phyloP scores from a whole-genome alignment of 208 protist genomes.

The Leishmania guyanensis region DNA sequence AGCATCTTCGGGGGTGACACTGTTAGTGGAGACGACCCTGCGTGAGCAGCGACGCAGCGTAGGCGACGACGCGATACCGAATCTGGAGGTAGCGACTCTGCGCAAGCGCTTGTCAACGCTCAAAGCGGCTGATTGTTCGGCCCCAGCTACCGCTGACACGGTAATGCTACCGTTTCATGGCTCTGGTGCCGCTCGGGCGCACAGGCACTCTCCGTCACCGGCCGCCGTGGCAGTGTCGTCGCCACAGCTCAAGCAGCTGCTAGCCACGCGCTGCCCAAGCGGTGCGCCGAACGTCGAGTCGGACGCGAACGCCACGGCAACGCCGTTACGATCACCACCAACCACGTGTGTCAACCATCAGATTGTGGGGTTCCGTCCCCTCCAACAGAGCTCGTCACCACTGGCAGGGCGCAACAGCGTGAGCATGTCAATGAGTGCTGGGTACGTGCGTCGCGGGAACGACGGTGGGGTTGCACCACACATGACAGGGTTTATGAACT shows the following conservation, averaged over 20 bases:
- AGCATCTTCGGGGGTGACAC: neutral
- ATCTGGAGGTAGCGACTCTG: neutral
- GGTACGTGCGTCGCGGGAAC: constrained; percentile 37
- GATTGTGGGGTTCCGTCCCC: neutral
- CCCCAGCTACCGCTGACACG: neutral
- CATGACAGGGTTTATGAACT: constrained; percentile 37
- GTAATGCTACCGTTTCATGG: neutral
- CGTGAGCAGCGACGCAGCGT: neutral
- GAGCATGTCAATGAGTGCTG: constrained; percentile 24
- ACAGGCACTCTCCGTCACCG: neutral
- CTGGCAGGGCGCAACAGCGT: neutral
- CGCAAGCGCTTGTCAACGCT: neutral
- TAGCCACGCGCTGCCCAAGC: neutral
- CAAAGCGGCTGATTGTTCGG: neutral
- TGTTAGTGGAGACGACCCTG: neutral
- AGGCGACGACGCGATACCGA: neutral
- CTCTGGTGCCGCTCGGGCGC: neutral
- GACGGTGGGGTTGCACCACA: constrained; percentile 10
- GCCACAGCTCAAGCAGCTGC: neutral
- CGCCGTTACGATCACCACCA: neutral
- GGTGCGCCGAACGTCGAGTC: neutral
- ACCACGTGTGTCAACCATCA: neutral
- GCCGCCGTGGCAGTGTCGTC: neutral
- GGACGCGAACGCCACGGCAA: neutral
- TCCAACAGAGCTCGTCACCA: constrained; percentile 5